Conservation (phyloP, 1,284 basidiomycete genomes). For the Mixia osmundae region DNA sequence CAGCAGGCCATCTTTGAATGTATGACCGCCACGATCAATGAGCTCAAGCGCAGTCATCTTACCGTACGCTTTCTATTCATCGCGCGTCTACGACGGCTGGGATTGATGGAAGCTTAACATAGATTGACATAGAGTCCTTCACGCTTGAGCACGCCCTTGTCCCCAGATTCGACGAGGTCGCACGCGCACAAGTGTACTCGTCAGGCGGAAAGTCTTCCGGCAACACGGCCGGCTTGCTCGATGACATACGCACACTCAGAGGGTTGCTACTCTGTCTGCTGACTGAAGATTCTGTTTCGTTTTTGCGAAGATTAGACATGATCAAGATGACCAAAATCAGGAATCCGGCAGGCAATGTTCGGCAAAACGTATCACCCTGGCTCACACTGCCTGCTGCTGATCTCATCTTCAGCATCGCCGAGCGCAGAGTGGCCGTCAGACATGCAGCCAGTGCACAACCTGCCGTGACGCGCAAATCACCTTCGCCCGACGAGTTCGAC, state of each 20-base stretch:
- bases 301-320: constrained; percentile 78
- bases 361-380: constrained; percentile 51
- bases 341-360: constrained; percentile 11
- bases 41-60: constrained; percentile 70
- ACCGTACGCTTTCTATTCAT: not conserved
- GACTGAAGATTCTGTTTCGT: constrained; percentile 73
- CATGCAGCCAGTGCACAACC: not conserved
- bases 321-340: constrained; percentile 47
- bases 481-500: constrained; percentile 16
- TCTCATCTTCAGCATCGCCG: constrained; percentile 61
- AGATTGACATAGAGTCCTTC: constrained; percentile 86
- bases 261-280: constrained; percentile 71
- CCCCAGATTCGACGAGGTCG: constrained; percentile 71
- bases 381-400: constrained; percentile 74
- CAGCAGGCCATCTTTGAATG: constrained; percentile 84
- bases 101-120: constrained; percentile 5
- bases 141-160: constrained; percentile 88
- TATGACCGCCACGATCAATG: constrained; percentile 71
- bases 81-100: not conserved
- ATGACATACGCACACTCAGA: constrained; percentile 63
- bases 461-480: constrained; percentile 20
- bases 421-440: constrained; percentile 46
- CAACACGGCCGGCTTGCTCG: constrained; percentile 77
- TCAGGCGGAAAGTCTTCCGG: constrained; percentile 86
- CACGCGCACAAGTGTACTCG: constrained; percentile 67